phyloP scores from a whole-genome alignment of 352 stramenopile genomes.

The Phytopythium litorale region DNA sequence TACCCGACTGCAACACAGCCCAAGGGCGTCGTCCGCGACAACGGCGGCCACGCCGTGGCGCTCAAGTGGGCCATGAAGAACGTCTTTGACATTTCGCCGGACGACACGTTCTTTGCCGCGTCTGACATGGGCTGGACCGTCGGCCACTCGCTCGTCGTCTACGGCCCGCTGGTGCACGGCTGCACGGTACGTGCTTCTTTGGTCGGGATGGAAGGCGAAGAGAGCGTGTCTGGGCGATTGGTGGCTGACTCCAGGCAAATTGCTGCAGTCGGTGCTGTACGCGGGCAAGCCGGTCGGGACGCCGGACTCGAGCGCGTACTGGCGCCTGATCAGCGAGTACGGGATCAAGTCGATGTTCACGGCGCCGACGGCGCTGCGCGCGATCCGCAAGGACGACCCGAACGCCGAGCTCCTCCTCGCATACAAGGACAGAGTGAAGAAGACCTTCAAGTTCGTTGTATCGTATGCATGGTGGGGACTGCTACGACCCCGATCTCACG shows the following conservation, averaged over 20 bases:
- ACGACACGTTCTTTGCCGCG: slow-evolving; percentile 82
- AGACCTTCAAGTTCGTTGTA: slow-evolving; percentile 1
- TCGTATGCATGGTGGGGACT: neutral
- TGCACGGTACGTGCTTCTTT: slow-evolving; percentile 41
- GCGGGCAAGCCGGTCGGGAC: slow-evolving; percentile 89
- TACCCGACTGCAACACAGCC: slow-evolving; percentile 17
- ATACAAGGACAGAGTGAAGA: slow-evolving; percentile 20
- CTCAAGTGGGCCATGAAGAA: slow-evolving; percentile 86
- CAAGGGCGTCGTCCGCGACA: slow-evolving; percentile 78
- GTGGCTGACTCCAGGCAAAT: neutral
- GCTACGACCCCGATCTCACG: neutral
- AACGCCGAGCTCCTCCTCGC: slow-evolving; percentile 31
- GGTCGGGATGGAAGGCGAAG: neutral
- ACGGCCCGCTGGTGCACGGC: slow-evolving; percentile 84
- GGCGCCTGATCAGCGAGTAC: slow-evolving; percentile 83
- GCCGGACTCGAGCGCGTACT: slow-evolving; percentile 84
- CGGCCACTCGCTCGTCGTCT: slow-evolving; percentile 87
- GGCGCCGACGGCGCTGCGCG: slow-evolving; percentile 85
- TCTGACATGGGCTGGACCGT: slow-evolving; percentile 90
- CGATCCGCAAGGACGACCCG: slow-evolving; percentile 86
- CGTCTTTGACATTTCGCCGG: slow-evolving; percentile 58
- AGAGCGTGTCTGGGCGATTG: neutral
- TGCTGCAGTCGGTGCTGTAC: slow-evolving; percentile 71
- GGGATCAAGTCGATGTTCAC: slow-evolving; percentile 87
- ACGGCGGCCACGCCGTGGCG: slow-evolving; percentile 74